Percentiles rank a stretch among this genome's conserved stretches.
Evolutionary conservation across 2,329 filamentous ascomycete species (phyloP).

Genomic region (Fusarium solani-melongenae): DNA sequence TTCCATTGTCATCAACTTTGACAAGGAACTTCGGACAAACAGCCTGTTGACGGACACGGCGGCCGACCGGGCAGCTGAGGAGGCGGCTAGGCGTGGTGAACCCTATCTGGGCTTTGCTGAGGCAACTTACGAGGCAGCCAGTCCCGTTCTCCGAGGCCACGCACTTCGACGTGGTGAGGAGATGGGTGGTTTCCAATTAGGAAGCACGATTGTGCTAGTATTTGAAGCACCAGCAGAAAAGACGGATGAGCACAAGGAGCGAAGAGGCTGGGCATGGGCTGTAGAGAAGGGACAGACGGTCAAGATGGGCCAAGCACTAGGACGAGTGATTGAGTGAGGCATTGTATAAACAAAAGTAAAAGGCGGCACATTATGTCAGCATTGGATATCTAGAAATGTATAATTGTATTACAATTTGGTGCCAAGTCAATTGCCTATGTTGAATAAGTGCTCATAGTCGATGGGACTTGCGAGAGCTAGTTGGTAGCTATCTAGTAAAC

Average conservation of each 20-base stretch:
- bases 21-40: conserved; percentile 92
- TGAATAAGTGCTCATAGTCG: not conserved
- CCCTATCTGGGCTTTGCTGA: conserved; percentile 91
- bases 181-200: conserved; percentile 97
- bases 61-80: conserved; percentile 85
- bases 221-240: conserved; percentile 87
- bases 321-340: conserved; percentile 71
- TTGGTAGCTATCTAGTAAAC: not conserved
- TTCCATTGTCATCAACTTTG: conserved; percentile 97
- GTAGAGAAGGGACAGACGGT: conserved; percentile 89
- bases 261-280: conserved; percentile 83
- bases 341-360: conserved; percentile 22
- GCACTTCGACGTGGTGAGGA: conserved; percentile 89
- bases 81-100: conserved; percentile 80
- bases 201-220: conserved; percentile 93
- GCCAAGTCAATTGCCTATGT: not conserved
- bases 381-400: conserved; percentile 24
- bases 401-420: conserved; percentile 16
- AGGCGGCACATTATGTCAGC: conserved; percentile 9
- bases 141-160: conserved; percentile 81
- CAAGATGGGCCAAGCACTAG: conserved; percentile 88
- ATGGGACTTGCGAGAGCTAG: not conserved
- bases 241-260: conserved; percentile 62
- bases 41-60: conserved; percentile 91
- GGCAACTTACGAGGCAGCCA: conserved; percentile 86